Conservation (phyloP, 2,329 filamentous ascomycete species). For the Monosporascus sp. region DNA sequence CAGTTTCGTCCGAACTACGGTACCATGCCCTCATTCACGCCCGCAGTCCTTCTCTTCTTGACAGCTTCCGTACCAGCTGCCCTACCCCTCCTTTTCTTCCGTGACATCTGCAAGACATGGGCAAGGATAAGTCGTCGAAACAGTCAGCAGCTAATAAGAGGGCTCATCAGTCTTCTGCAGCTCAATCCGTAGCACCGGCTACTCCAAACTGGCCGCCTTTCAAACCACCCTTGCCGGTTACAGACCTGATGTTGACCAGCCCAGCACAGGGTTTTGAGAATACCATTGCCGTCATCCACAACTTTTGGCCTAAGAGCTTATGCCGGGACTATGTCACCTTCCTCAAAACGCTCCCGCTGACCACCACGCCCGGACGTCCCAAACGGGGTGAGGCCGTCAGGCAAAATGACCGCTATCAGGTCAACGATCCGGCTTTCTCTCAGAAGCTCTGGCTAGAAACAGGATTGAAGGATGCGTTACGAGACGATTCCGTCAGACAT, state of each 20-base stretch:
- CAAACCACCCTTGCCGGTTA: constrained; percentile 61
- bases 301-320: constrained; percentile 69
- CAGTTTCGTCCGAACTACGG: no score
- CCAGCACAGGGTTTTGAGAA: constrained; percentile 36
- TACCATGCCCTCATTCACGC: no score
- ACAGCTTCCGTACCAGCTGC: background rate
- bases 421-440: constrained; percentile 72
- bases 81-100: background rate
- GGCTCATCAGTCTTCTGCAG: constrained; percentile 5
- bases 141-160: constrained; percentile 11
- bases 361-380: constrained; percentile 72
- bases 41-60: background rate
- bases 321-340: constrained; percentile 75
- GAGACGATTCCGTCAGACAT: constrained; percentile 31
- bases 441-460: constrained; percentile 72
- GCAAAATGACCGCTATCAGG: constrained; percentile 85
- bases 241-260: constrained; percentile 56
- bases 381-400: constrained; percentile 77
- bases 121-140: constrained; percentile 9
- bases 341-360: constrained; percentile 59
- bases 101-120: background rate
- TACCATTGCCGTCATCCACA: constrained; percentile 69
- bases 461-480: constrained; percentile 61
- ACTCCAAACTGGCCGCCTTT: constrained; percentile 64
- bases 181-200: constrained; percentile 7